A percentile compares a stretch with the other conserved stretches of the same genome.
These are phyloP conservation scores for Fusarium chuoi DNA, from an alignment of 2,329 filamentous ascomycete genomes.

Conservation along the genomic window DNA sequence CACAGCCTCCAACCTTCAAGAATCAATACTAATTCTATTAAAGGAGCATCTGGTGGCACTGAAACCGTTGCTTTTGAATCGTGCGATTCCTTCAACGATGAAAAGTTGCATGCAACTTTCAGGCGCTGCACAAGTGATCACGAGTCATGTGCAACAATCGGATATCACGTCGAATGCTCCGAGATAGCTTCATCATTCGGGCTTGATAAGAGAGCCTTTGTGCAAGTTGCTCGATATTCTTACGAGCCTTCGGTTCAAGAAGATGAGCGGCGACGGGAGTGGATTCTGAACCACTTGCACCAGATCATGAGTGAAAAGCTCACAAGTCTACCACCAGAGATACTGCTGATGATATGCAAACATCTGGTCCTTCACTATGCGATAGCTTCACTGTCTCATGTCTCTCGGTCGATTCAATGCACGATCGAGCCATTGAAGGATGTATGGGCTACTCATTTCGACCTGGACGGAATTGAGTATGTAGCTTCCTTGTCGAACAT, in stretches of 20 bases:
- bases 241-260: constrained; percentile 16
- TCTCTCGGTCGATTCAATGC: background rate
- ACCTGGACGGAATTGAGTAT: constrained; percentile 24
- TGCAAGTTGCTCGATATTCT: constrained; percentile 6
- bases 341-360: constrained; percentile 1
- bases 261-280: constrained; percentile 8
- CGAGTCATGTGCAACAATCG: constrained; percentile 14
- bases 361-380: constrained; percentile 16
- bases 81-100: background rate
- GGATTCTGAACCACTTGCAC: constrained; percentile 10
- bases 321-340: constrained; percentile 7
- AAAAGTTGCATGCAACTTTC: constrained; percentile 6
- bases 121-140: constrained; percentile 17
- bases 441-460: constrained; percentile 22
- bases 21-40: background rate
- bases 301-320: background rate
- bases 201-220: background rate
- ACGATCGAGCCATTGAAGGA: constrained; percentile 6
- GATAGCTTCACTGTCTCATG: constrained; percentile 4
- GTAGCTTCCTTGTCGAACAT: constrained; percentile 19
- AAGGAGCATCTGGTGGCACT: constrained; percentile 13
- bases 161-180: constrained; percentile 20
- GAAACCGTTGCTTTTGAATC: constrained; percentile 6
- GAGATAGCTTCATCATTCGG: constrained; percentile 4
- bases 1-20: background rate